phyloP scores from a whole-genome alignment of 208 protist species.

The Crithidia sp. region DNA sequence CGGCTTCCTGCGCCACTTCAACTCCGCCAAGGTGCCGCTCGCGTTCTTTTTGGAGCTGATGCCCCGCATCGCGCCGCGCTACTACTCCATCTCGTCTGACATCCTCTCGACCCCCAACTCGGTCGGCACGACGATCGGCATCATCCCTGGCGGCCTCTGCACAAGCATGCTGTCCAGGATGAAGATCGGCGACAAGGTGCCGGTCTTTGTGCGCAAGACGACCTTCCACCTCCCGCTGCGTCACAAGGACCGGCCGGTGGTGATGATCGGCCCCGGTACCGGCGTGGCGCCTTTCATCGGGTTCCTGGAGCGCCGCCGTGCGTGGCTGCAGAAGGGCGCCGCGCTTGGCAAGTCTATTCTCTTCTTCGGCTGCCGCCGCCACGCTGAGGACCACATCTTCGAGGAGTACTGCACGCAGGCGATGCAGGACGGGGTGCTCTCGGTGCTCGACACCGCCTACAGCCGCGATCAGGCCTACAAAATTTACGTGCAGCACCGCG shows the following conservation, averaged over 20 bases:
- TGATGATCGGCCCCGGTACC: conserved; percentile 97
- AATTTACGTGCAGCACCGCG: conserved; percentile 92
- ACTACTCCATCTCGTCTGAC: conserved; percentile 97
- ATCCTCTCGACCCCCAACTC: conserved; percentile 64
- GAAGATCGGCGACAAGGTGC: conserved; percentile 66
- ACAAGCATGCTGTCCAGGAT: conserved; percentile 86
- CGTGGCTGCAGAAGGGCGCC: conserved; percentile 78
- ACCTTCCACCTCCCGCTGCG: conserved; percentile 92
- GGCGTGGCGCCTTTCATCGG: conserved; percentile 95
- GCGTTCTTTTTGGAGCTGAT: conserved; percentile 93
- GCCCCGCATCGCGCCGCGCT: conserved; percentile 92
- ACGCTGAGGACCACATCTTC: conserved; percentile 87
- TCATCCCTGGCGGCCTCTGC: conserved; percentile 92
- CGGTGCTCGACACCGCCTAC: conserved; percentile 78
- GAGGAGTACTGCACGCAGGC: conserved; percentile 71
- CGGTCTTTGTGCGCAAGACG: conserved; percentile 93
- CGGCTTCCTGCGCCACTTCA: conserved; percentile 86
- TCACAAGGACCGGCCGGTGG: conserved; percentile 76
- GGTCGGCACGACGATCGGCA: conserved; percentile 86
- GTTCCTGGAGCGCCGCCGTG: conserved; percentile 92
- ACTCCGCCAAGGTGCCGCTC: conserved; percentile 80
- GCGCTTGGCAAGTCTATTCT: conserved; percentile 72
- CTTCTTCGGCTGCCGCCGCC: conserved; percentile 91
- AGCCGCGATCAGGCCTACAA: conserved; percentile 82
- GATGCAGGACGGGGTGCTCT: conserved; percentile 67